phyloP scores from a whole-genome alignment of 768 basidiomycete genomes.

The Inosperma sp. region DNA sequence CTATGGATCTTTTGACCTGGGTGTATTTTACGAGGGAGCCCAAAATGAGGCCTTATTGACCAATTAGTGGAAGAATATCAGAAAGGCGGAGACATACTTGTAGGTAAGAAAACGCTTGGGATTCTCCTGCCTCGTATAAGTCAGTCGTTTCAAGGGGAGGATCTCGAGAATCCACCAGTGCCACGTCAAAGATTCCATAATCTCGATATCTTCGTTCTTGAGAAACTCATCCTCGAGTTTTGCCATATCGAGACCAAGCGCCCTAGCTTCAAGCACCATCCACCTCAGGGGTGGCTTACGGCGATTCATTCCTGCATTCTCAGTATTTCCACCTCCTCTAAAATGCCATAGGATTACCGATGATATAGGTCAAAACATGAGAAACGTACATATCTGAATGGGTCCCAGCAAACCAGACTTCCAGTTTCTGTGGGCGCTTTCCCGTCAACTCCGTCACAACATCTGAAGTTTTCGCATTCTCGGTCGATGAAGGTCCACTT shows the following conservation, averaged over 20 bases:
- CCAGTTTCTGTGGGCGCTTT: slow-evolving; percentile 11
- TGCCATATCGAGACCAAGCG: slow-evolving; percentile 14
- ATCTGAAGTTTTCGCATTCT: not conserved
- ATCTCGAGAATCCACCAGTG: slow-evolving; percentile 20
- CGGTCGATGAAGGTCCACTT: not conserved
- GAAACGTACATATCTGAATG: slow-evolving; percentile 16
- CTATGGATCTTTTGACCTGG: slow-evolving; percentile 13
- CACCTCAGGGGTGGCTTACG: slow-evolving; percentile 21
- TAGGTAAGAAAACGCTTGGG: not conserved
- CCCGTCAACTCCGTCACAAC: not conserved
- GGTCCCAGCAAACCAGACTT: slow-evolving; percentile 17
- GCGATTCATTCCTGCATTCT: slow-evolving; percentile 18
- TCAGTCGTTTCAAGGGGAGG: slow-evolving; percentile 7
- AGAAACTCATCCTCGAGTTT: slow-evolving; percentile 9
- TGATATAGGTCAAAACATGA: not conserved
- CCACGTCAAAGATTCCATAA: slow-evolving; percentile 20
- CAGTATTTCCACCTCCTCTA: slow-evolving; percentile 19
- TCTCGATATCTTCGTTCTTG: slow-evolving; percentile 7
- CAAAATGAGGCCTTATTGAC: slow-evolving; percentile 9
- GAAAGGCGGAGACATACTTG: not conserved
- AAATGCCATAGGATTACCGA: not conserved
- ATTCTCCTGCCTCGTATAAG: not conserved
- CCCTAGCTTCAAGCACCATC: slow-evolving; percentile 24
- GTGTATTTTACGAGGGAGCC: slow-evolving; percentile 11
- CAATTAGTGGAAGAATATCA: not conserved